Evolutionary conservation across 192 early-diverging fungal genomes (phyloP).

Genomic region (Coemansia pectinata): DNA sequence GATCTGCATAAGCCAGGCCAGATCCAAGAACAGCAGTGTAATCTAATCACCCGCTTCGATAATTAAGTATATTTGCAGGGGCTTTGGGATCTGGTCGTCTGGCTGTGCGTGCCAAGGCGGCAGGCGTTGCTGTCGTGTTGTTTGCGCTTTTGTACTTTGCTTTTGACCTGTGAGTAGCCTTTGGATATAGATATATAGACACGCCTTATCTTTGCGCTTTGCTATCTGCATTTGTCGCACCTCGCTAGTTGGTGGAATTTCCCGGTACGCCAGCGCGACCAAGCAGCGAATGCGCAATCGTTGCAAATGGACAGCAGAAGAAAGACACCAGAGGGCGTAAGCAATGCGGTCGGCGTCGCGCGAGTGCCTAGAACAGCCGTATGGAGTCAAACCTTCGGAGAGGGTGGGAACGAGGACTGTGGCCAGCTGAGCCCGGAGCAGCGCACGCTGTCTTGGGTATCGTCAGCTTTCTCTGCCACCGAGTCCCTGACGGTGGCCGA

Average conservation of each 20-base stretch:
- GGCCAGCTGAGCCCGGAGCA: slow-evolving; percentile 23
- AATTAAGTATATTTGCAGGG: neutral
- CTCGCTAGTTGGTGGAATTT: neutral
- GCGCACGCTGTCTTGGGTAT: slow-evolving; percentile 45
- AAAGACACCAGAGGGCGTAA: neutral
- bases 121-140: no score
- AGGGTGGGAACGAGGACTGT: slow-evolving; percentile 25
- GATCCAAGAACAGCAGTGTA: neutral
- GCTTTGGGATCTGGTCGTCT: neutral
- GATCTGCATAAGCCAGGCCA: neutral
- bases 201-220: neutral
- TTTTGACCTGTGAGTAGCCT: neutral
- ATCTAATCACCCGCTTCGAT: neutral
- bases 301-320: slow-evolving; percentile 12
- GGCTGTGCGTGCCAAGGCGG: neutral
- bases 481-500: slow-evolving; percentile 3
- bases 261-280: neutral
- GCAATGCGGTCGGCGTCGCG: neutral
- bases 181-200: neutral
- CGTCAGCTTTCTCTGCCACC: slow-evolving; percentile 24
- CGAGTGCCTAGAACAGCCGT: neutral
- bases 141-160: neutral
- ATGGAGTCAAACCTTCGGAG: neutral
- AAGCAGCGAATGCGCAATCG: slow-evolving; percentile 10
- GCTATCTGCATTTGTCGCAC: slow-evolving; percentile 2